Base-by-base conservation (phyloP, 1,139 yeast genomes). In the Scheffersomyces titani region DNA sequence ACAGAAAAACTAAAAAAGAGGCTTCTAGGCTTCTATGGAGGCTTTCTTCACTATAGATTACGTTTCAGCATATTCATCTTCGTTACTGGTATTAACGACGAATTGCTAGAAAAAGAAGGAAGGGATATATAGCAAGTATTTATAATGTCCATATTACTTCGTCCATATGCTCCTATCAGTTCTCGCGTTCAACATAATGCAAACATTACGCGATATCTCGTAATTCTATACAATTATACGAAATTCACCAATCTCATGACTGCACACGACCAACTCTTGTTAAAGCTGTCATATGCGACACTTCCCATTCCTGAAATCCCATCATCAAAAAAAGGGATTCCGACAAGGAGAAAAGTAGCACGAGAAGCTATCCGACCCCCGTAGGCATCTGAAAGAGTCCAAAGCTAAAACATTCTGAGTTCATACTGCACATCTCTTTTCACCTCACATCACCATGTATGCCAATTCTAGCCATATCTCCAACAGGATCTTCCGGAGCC, bases 401-500 rank as follows among this genome's bases (percentile, higher is more conserved):
- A 30, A 7, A 30, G 4, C 40, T 11, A 16, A 30, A 30, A 30
- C 9, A 30, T 30, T 9, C 16, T 5, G 3, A 30, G 40, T 16
- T 9, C 16, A 30, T 30, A 6, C 11, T 11, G 40, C 16, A 1
- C 40, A 30, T 30, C 40, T 30, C 13, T 3, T 9, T 9, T 30
- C 40, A 30, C 13, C 9, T 9, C 30, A 19, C 9, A 19, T 48
- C 11, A 48, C 44, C 21, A 68, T 68, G 71, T 59, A 65, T 51
- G 73, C 72, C 47, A 74, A 73, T 56, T 70, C 77, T 5, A 74
- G 77, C 19, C 61, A 65, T 11, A 69, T 74, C 44, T 65, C 76
- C 40, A 70, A 67, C 54, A 60, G 75, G 52, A 61, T 75, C 59
- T 73, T 75, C 61, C 64, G 70, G 56, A 70, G 71, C 18, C 80